A percentile compares a stretch with the other conserved stretches of the same genome.
These are phyloP conservation scores for Teratosphaeria pseudoeucalypti DNA, from an alignment of 2,329 filamentous ascomycete species.

Conservation along the genomic window DNA sequence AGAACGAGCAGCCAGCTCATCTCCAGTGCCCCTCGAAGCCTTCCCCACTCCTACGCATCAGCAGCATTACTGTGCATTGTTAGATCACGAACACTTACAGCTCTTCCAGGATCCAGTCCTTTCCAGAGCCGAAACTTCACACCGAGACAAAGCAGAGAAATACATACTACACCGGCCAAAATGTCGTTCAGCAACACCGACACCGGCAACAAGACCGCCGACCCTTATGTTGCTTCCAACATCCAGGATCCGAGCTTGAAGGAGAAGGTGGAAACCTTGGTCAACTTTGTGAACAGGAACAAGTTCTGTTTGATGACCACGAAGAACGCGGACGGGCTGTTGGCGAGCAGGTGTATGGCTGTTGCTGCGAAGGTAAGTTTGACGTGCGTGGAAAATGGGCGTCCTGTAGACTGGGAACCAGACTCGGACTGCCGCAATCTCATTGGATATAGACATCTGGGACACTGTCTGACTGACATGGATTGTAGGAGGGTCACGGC, in stretches of 20 bases:
- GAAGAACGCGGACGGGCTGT: conserved; percentile 51
- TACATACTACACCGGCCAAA: conserved; percentile 10
- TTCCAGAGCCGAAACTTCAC: background rate
- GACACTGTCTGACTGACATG: conserved; percentile 5
- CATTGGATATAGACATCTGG: background rate
- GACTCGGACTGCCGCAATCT: background rate
- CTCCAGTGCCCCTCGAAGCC: background rate
- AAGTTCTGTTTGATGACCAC: conserved; percentile 92
- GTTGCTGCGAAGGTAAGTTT: conserved; percentile 58
- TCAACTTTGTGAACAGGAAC: conserved; percentile 56
- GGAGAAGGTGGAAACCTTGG: conserved; percentile 66
- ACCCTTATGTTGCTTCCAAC: conserved; percentile 74
- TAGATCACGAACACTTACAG: background rate
- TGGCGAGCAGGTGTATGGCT: conserved; percentile 80
- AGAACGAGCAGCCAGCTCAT: background rate
- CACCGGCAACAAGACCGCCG: conserved; percentile 54
- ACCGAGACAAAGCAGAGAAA: background rate
- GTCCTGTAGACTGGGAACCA: background rate
- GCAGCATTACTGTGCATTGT: background rate
- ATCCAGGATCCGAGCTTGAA: conserved; percentile 59
- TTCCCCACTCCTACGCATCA: background rate
- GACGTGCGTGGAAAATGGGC: background rate
- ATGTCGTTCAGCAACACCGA: conserved; percentile 48
- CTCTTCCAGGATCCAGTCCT: background rate
- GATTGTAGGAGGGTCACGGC: conserved; percentile 58